Evolutionary conservation across 805 yeast species (phyloP).

Genomic region (Ogataea nonfermentans): DNA sequence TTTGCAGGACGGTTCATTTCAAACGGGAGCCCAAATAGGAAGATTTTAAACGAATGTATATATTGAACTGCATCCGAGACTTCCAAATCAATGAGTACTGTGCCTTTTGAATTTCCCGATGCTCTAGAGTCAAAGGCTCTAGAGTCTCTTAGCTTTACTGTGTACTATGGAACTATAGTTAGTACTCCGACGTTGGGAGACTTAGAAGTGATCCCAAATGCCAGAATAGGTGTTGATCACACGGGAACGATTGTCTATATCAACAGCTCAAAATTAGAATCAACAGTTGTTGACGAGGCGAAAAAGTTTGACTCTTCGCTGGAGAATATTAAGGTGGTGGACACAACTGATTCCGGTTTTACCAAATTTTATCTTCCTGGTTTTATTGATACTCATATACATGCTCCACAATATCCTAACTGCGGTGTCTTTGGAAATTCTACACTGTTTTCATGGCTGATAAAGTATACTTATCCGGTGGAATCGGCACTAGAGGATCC

Average conservation of each 20-base stretch:
- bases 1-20: too few relatives aligned
- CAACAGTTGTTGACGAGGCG: conserved; percentile 7
- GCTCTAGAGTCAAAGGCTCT: conserved; percentile 10
- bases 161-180: conserved; percentile 62
- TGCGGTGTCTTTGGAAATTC: conserved; percentile 75
- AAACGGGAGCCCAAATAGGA: too few relatives aligned
- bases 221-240: conserved; percentile 56
- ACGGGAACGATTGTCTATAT: conserved; percentile 48
- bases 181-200: conserved; percentile 60
- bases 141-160: conserved; percentile 27
- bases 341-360: conserved; percentile 32
- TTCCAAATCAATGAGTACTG: too few relatives aligned
- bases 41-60: too few relatives aligned
- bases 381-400: conserved; percentile 72
- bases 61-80: too few relatives aligned
- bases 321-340: conserved; percentile 32
- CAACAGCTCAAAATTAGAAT: not conserved
- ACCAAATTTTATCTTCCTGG: conserved; percentile 69
- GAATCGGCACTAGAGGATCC: conserved; percentile 61
- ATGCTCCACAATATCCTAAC: conserved; percentile 77
- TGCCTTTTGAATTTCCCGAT: not conserved
- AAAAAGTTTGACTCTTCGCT: not conserved
- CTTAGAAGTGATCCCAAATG: conserved; percentile 50
- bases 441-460: conserved; percentile 73
- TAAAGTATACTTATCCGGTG: conserved; percentile 80